Evolutionary conservation across 2,329 filamentous ascomycete species (phyloP).

Genomic region (Fusarium agapanthi): DNA sequence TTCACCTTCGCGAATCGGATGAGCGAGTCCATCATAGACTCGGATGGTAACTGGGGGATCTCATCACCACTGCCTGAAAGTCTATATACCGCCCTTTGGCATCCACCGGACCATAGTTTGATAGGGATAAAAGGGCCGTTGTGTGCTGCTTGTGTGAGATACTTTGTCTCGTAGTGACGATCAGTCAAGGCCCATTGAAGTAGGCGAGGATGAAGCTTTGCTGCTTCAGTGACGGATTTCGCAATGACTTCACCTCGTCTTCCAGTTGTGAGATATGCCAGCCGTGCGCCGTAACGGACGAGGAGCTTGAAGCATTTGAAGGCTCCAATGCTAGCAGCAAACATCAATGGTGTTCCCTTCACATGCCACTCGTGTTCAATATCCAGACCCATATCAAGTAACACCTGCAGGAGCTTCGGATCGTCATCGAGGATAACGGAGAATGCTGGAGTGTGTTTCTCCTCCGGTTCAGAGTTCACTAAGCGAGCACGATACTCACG

Average conservation of each 20-base stretch:
- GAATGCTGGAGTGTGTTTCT: background rate
- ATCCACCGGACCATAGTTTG: slow-evolving; percentile 28
- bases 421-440: slow-evolving; percentile 10
- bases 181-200: slow-evolving; percentile 32
- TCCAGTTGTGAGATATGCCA: slow-evolving; percentile 20
- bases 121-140: background rate
- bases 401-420: background rate
- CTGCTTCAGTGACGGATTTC: slow-evolving; percentile 21
- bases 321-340: slow-evolving; percentile 25
- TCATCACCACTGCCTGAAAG: background rate
- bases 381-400: slow-evolving; percentile 31
- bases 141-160: slow-evolving; percentile 3
- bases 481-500: slow-evolving; percentile 9
- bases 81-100: slow-evolving; percentile 16
- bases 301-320: slow-evolving; percentile 29
- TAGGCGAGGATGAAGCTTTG: slow-evolving; percentile 19
- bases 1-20: background rate
- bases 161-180: slow-evolving; percentile 20
- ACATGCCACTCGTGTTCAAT: slow-evolving; percentile 18
- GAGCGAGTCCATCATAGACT: slow-evolving; percentile 8
- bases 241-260: slow-evolving; percentile 6
- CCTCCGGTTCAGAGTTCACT: slow-evolving; percentile 9
- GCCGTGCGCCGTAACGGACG: slow-evolving; percentile 24
- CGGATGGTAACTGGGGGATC: background rate
- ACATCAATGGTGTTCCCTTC: slow-evolving; percentile 35